Evolutionary conservation across 108 stramenopile species (phyloP).

Genomic region (Fistulifera pelliculosa): DNA sequence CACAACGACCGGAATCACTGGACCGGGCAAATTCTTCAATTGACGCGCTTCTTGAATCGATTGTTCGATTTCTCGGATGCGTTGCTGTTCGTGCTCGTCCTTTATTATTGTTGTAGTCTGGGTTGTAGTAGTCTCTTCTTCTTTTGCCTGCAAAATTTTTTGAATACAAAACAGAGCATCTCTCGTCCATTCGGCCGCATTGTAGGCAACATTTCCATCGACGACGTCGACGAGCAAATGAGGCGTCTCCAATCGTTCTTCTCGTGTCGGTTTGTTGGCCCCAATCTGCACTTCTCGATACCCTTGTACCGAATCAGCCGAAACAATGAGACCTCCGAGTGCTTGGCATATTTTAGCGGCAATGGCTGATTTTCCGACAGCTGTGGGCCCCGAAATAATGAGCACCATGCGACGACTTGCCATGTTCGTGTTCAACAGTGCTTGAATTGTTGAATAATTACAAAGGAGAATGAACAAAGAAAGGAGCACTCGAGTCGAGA

Average conservation of each 20-base stretch:
- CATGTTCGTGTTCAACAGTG: neutral
- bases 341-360: conserved; percentile 65
- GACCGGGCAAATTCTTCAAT: conserved; percentile 1
- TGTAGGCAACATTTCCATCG: conserved; percentile 52
- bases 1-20: conserved; percentile 14
- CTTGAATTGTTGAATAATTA: neutral
- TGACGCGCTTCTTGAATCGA: conserved; percentile 7
- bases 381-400: conserved; percentile 87
- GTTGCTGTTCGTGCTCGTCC: neutral
- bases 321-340: conserved; percentile 48
- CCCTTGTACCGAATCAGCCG: conserved; percentile 92
- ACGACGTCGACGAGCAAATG: conserved; percentile 86
- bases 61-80: conserved; percentile 5
- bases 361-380: conserved; percentile 86
- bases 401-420: conserved; percentile 30
- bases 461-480: neutral
- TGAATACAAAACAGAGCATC: conserved; percentile 55
- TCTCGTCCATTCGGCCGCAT: conserved; percentile 85
- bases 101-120: neutral
- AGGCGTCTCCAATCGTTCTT: conserved; percentile 69
- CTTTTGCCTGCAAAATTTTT: conserved; percentile 28
- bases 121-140: conserved; percentile 11
- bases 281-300: conserved; percentile 87
- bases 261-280: conserved; percentile 87
- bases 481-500: neutral